Conservation (phyloP, 257 asterid species). For the Scutellaria minor region DNA sequence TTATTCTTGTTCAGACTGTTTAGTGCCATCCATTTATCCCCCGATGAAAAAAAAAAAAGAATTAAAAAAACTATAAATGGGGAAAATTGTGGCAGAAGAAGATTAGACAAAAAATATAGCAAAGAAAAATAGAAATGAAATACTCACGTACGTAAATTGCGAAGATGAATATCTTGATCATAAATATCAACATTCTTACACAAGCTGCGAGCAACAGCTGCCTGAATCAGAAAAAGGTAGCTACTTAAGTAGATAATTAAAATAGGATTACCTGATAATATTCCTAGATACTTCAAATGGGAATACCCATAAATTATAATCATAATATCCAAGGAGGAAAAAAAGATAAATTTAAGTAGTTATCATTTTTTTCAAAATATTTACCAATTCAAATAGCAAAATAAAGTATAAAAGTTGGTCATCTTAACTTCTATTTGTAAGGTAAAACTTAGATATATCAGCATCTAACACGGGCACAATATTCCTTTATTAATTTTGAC, state of each 20-base stretch:
- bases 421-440: background rate
- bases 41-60: too few species aligned
- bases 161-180: constrained; percentile 95
- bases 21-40: too few species aligned
- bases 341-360: background rate
- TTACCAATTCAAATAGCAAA: background rate
- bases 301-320: background rate
- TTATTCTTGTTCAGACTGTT: too few species aligned
- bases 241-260: constrained; percentile 23
- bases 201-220: constrained; percentile 86
- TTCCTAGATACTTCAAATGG: constrained; percentile 13
- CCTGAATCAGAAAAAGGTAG: constrained; percentile 52
- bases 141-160: constrained; percentile 79
- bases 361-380: background rate
- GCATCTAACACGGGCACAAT: background rate
- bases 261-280: constrained; percentile 13
- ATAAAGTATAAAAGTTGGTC: background rate
- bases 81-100: background rate
- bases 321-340: background rate
- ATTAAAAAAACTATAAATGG: background rate
- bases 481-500: background rate
- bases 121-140: constrained; percentile 15
- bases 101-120: background rate
- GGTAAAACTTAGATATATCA: background rate
- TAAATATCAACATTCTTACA: constrained; percentile 81